These are phyloP conservation scores for Sporormia fimetaria DNA, from an alignment of 495 filamentous ascomycete genomes.

Conservation along the genomic window DNA sequence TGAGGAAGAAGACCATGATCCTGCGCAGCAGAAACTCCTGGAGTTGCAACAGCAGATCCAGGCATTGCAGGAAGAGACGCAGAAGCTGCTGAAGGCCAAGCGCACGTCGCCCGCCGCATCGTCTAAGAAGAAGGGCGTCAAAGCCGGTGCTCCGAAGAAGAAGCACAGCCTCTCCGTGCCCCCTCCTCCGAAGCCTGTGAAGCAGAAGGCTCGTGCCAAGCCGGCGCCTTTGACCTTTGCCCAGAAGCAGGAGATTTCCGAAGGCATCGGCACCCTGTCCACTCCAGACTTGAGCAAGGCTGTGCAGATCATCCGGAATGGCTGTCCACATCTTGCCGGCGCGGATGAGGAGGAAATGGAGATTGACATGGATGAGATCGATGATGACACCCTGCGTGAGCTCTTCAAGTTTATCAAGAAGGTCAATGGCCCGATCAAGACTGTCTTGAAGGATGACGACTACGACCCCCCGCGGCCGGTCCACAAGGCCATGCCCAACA, in stretches of 20 bases:
- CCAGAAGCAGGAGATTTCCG: slow-evolving; percentile 79
- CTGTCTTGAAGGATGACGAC: slow-evolving; percentile 29
- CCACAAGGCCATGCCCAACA: slow-evolving; percentile 40
- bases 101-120: slow-evolving; percentile 35
- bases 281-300: slow-evolving; percentile 63
- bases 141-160: slow-evolving; percentile 36
- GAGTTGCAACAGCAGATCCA: slow-evolving; percentile 47
- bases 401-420: slow-evolving; percentile 68
- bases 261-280: slow-evolving; percentile 62
- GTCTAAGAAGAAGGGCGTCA: slow-evolving; percentile 44
- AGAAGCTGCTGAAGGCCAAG: slow-evolving; percentile 32
- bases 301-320: slow-evolving; percentile 80
- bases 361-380: slow-evolving; percentile 78
- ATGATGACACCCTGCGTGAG: slow-evolving; percentile 58
- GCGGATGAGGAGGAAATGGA: slow-evolving; percentile 78
- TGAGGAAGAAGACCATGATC: slow-evolving; percentile 54
- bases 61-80: slow-evolving; percentile 27
- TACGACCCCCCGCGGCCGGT: slow-evolving; percentile 33
- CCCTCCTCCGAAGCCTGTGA: slow-evolving; percentile 20
- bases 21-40: slow-evolving; percentile 27
- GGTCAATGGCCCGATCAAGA: slow-evolving; percentile 22
- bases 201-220: slow-evolving; percentile 12
- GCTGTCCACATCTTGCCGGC: slow-evolving; percentile 66
- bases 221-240: slow-evolving; percentile 45
- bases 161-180: slow-evolving; percentile 31